phyloP scores from a whole-genome alignment of 106 monocot species.

The Ottelia alismoides region DNA sequence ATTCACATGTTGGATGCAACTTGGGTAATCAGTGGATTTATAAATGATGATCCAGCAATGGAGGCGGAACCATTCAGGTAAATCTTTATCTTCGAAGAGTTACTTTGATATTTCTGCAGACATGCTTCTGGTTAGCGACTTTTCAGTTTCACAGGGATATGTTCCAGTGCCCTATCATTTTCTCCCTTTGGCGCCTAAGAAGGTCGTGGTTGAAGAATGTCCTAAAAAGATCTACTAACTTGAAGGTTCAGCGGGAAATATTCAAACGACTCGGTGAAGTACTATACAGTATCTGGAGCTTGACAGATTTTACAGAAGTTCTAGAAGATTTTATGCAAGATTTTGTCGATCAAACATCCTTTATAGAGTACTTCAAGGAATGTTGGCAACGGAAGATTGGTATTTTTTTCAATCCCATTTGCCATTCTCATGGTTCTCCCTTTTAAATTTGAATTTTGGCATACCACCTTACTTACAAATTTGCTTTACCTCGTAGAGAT shows the following conservation, averaged over 20 bases:
- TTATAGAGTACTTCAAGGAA: constrained; percentile 78
- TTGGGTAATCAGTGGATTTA: constrained; percentile 69
- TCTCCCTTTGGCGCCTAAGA: constrained; percentile 78
- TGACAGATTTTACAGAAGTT: constrained; percentile 17
- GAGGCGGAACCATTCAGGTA: constrained; percentile 86
- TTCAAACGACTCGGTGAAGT: constrained; percentile 58
- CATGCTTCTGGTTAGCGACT: background rate
- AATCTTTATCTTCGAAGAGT: too few relatives aligned
- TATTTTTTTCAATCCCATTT: constrained; percentile 7
- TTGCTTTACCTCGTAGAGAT: constrained; percentile 38
- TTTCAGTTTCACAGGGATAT: constrained; percentile 34
- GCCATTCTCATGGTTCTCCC: background rate
- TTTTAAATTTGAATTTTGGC: background rate
- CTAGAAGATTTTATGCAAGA: constrained; percentile 55
- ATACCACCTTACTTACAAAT: background rate
- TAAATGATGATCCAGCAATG: constrained; percentile 75
- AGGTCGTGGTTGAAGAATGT: constrained; percentile 89
- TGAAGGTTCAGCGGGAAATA: constrained; percentile 58
- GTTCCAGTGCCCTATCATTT: constrained; percentile 72
- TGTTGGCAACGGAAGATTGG: constrained; percentile 93
- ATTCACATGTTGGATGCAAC: constrained; percentile 40
- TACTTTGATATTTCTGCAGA: background rate
- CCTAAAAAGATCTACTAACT: constrained; percentile 52
- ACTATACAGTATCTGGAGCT: constrained; percentile 44
- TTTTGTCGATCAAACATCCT: constrained; percentile 81